Evolutionary conservation across 257 asterid genomes (phyloP).

Genomic region (Salvia miltiorrhiza): DNA sequence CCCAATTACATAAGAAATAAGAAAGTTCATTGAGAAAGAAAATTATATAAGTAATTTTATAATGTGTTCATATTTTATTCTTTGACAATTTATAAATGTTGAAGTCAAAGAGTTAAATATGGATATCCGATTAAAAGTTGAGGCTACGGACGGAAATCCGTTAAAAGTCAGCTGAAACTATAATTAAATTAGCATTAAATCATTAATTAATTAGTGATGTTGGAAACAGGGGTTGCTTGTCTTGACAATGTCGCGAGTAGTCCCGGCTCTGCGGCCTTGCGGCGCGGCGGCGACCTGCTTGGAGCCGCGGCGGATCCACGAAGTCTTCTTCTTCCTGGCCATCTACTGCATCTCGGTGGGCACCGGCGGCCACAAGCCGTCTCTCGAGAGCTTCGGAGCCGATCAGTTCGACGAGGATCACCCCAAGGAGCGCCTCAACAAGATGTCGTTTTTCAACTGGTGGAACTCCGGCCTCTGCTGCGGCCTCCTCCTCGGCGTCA

Average conservation of each 20-base stretch:
- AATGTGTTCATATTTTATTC: too few species aligned
- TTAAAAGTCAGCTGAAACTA: too few species aligned
- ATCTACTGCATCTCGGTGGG: slow-evolving; percentile 76
- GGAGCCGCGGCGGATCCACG: slow-evolving; percentile 47
- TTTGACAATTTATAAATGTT: too few species aligned
- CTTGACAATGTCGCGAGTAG: slow-evolving; percentile 57
- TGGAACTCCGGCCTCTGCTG: slow-evolving; percentile 75
- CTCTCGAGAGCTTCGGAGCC: slow-evolving; percentile 94
- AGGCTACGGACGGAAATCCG: too few species aligned
- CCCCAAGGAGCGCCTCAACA: slow-evolving; percentile 51
- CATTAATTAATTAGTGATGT: too few species aligned
- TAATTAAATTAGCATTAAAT: too few species aligned
- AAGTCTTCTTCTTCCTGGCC: slow-evolving; percentile 59
- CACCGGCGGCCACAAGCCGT: slow-evolving; percentile 90
- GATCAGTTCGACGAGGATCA: slow-evolving; percentile 92
- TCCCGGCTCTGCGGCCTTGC: slow-evolving; percentile 65
- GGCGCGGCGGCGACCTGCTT: slow-evolving; percentile 18
- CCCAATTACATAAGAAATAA: too few species aligned
- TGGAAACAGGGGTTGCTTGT: slow-evolving; percentile 84
- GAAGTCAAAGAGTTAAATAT: too few species aligned
- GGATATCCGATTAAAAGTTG: too few species aligned
- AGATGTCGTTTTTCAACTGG: slow-evolving; percentile 94
- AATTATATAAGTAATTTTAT: too few species aligned
- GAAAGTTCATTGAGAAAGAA: too few species aligned
- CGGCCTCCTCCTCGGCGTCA: slow-evolving; percentile 70